Conservation (phyloP, 371 early-diverging fungal species). For the Syncephalastrum contaminatum region DNA sequence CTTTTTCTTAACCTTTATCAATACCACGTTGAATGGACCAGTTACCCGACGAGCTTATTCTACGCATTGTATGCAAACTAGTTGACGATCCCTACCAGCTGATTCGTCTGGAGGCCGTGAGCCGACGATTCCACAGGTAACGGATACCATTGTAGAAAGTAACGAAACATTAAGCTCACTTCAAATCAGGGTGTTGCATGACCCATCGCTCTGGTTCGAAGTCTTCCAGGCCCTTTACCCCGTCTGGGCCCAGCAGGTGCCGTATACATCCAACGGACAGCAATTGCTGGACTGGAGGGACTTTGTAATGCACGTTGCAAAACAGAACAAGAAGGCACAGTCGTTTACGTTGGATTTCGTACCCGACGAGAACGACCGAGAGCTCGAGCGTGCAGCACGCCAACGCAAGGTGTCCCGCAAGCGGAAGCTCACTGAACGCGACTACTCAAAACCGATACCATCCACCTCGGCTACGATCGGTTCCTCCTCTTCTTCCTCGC, state of each 20-base stretch:
- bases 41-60: conserved; percentile 36
- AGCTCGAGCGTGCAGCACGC: conserved; percentile 3
- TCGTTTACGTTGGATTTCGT: conserved; percentile 22
- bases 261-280: conserved; percentile 15
- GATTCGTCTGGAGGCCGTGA: conserved; percentile 19
- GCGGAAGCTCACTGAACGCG: conserved; percentile 10
- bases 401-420: conserved; percentile 14
- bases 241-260: conserved; percentile 25
- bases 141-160: too few species aligned
- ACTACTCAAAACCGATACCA: neutral
- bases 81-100: conserved; percentile 24
- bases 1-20: conserved; percentile 4
- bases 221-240: conserved; percentile 29
- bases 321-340: conserved; percentile 16
- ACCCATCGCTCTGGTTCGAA: conserved; percentile 30
- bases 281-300: conserved; percentile 36
- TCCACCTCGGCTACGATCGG: conserved; percentile 5
- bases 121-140: conserved; percentile 28
- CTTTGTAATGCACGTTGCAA: conserved; percentile 23
- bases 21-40: conserved; percentile 19
- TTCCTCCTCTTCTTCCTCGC: conserved; percentile 3
- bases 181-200: conserved; percentile 19
- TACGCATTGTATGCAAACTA: conserved; percentile 25
- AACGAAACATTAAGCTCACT: too few species aligned
- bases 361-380: conserved; percentile 15